Evolutionary conservation across 2,329 filamentous ascomycete genomes (phyloP).

Genomic region (Alternaria sp.): DNA sequence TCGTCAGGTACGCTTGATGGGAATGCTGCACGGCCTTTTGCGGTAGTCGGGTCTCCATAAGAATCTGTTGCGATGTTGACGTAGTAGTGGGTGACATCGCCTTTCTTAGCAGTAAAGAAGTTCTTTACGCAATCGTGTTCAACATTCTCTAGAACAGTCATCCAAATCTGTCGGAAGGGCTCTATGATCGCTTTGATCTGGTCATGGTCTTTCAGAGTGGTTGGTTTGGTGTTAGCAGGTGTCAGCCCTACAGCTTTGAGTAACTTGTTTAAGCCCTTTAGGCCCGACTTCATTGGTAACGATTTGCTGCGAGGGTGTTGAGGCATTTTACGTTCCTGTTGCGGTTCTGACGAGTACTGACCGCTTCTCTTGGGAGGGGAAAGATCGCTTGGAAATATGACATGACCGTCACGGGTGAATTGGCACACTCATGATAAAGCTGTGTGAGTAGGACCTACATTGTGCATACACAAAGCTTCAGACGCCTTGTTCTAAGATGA

Average conservation of each 20-base stretch:
- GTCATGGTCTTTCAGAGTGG: neutral
- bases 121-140: neutral
- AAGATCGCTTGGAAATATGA: neutral
- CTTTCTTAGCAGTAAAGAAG: neutral
- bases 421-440: neutral
- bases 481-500: neutral
- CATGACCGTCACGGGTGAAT: neutral
- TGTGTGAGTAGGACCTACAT: no score
- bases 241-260: neutral
- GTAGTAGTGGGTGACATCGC: neutral
- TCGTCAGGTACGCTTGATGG: neutral
- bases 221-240: neutral
- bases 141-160: neutral
- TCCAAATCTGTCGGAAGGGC: neutral
- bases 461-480: neutral
- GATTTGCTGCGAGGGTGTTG: neutral
- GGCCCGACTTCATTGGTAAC: neutral
- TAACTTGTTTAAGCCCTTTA: neutral
- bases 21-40: neutral
- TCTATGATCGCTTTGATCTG: neutral
- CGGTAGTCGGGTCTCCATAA: neutral
- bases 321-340: neutral
- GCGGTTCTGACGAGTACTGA: neutral
- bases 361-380: neutral
- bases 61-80: neutral